A percentile compares a stretch with the other conserved stretches of the same genome.
Conservation (phyloP, 176 grass and related monocot genomes). For the Bothriochloa decipiens region DNA sequence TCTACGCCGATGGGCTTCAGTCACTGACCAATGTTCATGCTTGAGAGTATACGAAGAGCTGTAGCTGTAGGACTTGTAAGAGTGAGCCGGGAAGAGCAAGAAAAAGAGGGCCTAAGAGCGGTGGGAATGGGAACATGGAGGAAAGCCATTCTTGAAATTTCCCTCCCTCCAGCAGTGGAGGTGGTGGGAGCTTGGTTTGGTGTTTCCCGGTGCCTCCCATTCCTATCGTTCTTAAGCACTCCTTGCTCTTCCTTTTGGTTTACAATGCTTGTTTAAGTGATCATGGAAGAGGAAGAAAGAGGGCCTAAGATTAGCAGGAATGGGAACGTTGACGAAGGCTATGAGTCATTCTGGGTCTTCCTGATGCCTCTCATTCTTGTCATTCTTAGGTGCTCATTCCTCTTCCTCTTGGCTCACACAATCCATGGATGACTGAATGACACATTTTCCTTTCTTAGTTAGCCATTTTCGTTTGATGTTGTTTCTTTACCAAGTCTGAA, state of each 20-base stretch:
- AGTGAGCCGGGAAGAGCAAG: constrained; percentile 16
- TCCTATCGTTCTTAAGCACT: constrained; percentile 30
- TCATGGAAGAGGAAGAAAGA: constrained; percentile 38
- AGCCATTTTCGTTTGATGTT: background rate
- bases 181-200: constrained; percentile 17
- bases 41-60: background rate
- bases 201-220: constrained; percentile 51
- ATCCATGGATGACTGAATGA: background rate
- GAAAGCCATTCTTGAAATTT: background rate
- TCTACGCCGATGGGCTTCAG: background rate
- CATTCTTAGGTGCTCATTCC: constrained; percentile 16
- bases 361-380: constrained; percentile 42
- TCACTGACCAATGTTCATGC: background rate
- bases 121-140: constrained; percentile 20
- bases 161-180: background rate
- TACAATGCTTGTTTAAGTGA: background rate
- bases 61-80: background rate
- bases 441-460: background rate
- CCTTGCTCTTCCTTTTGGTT: constrained; percentile 26
- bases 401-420: constrained; percentile 17
- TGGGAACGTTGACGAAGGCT: constrained; percentile 32
- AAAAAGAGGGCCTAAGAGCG: constrained; percentile 16
- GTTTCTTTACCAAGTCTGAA: background rate
- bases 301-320: constrained; percentile 22
- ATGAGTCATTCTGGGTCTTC: constrained; percentile 14